phyloP scores from a whole-genome alignment of 2,329 filamentous ascomycete species.

The Aspergillus felis region DNA sequence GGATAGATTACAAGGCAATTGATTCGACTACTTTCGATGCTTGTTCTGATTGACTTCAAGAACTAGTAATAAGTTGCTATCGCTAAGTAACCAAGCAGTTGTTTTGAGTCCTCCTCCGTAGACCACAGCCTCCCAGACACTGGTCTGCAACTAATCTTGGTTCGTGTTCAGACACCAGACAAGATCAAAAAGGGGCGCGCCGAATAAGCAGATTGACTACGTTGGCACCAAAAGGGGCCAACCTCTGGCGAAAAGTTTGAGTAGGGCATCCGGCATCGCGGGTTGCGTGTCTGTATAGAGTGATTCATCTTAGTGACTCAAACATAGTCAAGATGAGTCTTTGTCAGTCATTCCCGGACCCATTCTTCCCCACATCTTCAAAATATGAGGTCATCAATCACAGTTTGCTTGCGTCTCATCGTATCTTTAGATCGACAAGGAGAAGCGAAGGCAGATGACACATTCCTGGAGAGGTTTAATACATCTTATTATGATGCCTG shows the following conservation, averaged over 20 bases:
- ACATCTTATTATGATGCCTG: not conserved
- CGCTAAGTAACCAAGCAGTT: not conserved
- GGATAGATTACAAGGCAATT: not conserved
- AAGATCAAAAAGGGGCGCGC: not conserved
- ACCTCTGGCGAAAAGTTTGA: not conserved
- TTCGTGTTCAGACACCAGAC: not conserved
- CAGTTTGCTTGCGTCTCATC: not conserved
- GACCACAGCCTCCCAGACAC: not conserved
- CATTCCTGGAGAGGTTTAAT: not conserved
- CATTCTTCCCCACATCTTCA: not conserved
- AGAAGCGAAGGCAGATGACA: not conserved
- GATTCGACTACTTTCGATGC: not conserved
- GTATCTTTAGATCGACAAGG: not conserved
- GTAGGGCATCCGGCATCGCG: too few relatives aligned
- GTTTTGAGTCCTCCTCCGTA: not conserved
- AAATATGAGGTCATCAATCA: not conserved
- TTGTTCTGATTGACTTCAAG: not conserved
- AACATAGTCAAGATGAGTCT: not conserved
- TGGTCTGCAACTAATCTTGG: not conserved
- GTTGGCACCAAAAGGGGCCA: not conserved
- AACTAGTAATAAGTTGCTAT: too few relatives aligned
- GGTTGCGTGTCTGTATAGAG: not conserved
- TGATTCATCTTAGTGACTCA: not conserved
- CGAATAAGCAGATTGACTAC: not conserved
- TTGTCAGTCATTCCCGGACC: not conserved